A percentile compares a stretch with the other conserved stretches of the same genome.
Conservation (phyloP, 164 flowering plant species). For the Chimonanthus salicifolius region DNA sequence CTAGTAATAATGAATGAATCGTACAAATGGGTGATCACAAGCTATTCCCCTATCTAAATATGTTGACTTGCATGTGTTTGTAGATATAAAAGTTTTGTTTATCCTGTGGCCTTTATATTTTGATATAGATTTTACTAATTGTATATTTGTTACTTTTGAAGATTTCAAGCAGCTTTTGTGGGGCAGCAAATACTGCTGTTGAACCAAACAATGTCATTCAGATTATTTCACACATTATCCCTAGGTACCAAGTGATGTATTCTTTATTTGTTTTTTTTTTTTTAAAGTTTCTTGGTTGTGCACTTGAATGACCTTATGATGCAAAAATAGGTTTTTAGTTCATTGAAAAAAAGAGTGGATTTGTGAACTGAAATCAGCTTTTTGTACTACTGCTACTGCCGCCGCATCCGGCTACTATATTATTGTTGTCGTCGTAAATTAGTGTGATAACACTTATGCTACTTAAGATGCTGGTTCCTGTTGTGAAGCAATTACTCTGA, state of each 20-base stretch:
- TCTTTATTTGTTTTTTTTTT: background rate
- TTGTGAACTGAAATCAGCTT: background rate
- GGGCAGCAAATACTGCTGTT: constrained; percentile 18
- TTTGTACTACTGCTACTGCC: background rate
- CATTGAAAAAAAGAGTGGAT: background rate
- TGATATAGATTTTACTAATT: background rate
- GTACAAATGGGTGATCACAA: too few species aligned
- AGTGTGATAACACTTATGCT: background rate
- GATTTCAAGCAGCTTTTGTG: constrained; percentile 45
- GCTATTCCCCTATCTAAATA: too few species aligned
- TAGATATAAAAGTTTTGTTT: background rate
- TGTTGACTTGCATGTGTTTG: too few species aligned
- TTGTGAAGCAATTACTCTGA: background rate
- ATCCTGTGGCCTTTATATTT: background rate
- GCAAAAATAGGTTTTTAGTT: background rate
- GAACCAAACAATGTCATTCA: constrained; percentile 21
- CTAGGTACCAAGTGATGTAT: constrained; percentile 41
- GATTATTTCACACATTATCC: constrained; percentile 36
- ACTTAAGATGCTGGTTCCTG: background rate
- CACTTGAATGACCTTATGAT: background rate
- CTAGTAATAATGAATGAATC: too few species aligned
- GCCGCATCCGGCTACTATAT: background rate
- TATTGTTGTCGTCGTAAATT: background rate
- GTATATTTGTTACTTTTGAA: constrained; percentile 12
- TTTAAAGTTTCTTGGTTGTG: background rate